These are phyloP conservation scores for Auricularia cornea DNA, from an alignment of 768 basidiomycete species.

Conservation along the genomic window DNA sequence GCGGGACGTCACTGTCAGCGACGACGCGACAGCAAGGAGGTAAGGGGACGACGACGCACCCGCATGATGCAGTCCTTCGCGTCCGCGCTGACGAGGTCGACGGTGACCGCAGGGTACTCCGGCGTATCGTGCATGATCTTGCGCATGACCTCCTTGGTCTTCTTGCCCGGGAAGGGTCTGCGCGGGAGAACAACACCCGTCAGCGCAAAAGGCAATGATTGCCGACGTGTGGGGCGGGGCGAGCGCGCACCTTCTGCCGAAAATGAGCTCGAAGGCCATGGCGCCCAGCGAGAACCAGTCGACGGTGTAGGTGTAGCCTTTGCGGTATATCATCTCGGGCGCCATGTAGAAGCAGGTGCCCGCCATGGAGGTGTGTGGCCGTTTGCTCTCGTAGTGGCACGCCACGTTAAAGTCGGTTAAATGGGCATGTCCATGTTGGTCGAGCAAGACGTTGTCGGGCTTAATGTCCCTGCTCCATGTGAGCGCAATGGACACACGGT, in stretches of 20 bases:
- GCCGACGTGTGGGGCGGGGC: no score
- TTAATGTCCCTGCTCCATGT: conserved; percentile 34
- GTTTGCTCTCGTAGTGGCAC: conserved; percentile 37
- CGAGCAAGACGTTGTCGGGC: conserved; percentile 45
- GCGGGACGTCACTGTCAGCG: conserved; percentile 3
- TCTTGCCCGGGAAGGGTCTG: conserved; percentile 84
- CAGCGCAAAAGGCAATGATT: background rate
- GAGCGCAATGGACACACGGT: conserved; percentile 19
- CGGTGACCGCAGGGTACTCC: conserved; percentile 76
- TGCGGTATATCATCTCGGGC: conserved; percentile 25
- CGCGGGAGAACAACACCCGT: background rate
- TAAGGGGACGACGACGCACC: conserved; percentile 36
- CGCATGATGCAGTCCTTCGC: conserved; percentile 57
- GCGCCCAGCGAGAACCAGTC: conserved; percentile 97
- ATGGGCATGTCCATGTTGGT: conserved; percentile 42
- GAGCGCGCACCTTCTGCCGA: conserved; percentile 18
- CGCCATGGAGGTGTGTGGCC: conserved; percentile 39
- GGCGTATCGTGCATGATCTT: conserved; percentile 86
- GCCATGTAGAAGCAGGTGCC: conserved; percentile 47
- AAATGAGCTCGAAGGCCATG: conserved; percentile 83
- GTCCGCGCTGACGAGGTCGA: conserved; percentile 48
- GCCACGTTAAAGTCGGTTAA: conserved; percentile 49
- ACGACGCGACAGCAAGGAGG: background rate
- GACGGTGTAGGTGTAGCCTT: conserved; percentile 86
- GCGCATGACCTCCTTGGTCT: conserved; percentile 86